Conservation (phyloP, 2,329 filamentous ascomycete genomes). For the Blastomyces percursus region DNA sequence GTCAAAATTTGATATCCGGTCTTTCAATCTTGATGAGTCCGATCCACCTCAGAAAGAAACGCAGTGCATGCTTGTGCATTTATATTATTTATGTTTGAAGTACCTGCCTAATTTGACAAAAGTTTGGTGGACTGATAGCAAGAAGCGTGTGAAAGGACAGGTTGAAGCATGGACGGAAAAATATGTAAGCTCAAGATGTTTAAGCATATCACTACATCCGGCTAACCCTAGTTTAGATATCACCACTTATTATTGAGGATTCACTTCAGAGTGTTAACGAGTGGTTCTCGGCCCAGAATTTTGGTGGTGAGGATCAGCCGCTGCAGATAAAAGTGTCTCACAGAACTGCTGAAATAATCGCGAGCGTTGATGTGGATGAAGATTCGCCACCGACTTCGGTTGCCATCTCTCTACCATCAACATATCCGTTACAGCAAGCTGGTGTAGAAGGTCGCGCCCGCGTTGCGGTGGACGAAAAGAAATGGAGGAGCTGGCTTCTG, state of each 20-base stretch:
- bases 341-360: slow-evolving; percentile 63
- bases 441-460: slow-evolving; percentile 66
- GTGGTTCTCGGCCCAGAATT: slow-evolving; percentile 35
- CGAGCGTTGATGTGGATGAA: slow-evolving; percentile 81
- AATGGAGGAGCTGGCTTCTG: slow-evolving; percentile 85
- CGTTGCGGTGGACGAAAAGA: slow-evolving; percentile 78
- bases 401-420: slow-evolving; percentile 64
- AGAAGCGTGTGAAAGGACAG: slow-evolving; percentile 64
- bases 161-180: slow-evolving; percentile 79
- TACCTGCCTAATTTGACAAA: slow-evolving; percentile 70
- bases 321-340: slow-evolving; percentile 60
- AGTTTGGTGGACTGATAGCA: slow-evolving; percentile 71
- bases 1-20: slow-evolving; percentile 58
- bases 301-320: slow-evolving; percentile 40
- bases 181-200: slow-evolving; percentile 56
- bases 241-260: slow-evolving; percentile 32
- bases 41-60: slow-evolving; percentile 60
- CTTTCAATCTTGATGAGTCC: slow-evolving; percentile 49
- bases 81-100: slow-evolving; percentile 73
- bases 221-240: slow-evolving; percentile 23
- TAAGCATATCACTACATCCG: not conserved
- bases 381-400: slow-evolving; percentile 71
- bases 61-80: slow-evolving; percentile 71
- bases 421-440: slow-evolving; percentile 73
- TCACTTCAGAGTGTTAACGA: slow-evolving; percentile 31